Percentiles rank a stretch among this genome's conserved stretches.
phyloP scores from a whole-genome alignment of 2,329 filamentous ascomycete species.

The Curvularia hawaiiensis region DNA sequence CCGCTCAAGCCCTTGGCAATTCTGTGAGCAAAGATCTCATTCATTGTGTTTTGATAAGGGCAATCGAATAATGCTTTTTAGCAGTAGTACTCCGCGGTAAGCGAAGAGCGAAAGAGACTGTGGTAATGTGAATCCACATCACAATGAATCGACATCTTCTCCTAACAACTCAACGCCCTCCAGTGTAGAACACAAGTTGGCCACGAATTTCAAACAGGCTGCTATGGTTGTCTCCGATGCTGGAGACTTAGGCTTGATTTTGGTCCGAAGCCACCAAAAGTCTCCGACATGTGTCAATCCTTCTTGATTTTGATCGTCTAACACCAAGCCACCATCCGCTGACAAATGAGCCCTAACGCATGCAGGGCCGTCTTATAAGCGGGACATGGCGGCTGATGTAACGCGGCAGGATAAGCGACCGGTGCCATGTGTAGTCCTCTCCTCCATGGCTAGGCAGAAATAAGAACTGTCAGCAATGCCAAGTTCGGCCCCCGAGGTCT shows the following conservation, averaged over 20 bases:
- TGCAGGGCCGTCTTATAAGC: background rate
- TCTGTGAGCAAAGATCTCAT: background rate
- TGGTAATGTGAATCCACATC: background rate
- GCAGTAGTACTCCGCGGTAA: background rate
- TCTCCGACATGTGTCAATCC: background rate
- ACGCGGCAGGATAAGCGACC: background rate
- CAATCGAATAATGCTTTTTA: background rate
- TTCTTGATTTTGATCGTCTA: background rate
- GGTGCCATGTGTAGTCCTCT: background rate
- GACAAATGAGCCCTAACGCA: background rate
- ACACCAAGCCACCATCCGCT: background rate
- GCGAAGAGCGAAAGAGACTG: background rate
- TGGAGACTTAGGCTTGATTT: background rate
- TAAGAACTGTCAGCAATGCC: background rate
- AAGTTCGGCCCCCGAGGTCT: background rate
- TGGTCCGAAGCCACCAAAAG: background rate
- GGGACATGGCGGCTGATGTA: slow-evolving; percentile 1
- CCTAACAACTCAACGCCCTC: background rate
- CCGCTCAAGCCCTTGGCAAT: background rate
- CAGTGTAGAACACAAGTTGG: background rate
- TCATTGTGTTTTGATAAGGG: background rate
- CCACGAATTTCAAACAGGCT: background rate
- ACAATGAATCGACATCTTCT: background rate
- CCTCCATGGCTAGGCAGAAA: background rate
- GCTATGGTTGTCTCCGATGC: background rate